These are phyloP conservation scores for Eucalyptus leucophloia DNA, from an alignment of 345 rosid species.

Conservation along the genomic window DNA sequence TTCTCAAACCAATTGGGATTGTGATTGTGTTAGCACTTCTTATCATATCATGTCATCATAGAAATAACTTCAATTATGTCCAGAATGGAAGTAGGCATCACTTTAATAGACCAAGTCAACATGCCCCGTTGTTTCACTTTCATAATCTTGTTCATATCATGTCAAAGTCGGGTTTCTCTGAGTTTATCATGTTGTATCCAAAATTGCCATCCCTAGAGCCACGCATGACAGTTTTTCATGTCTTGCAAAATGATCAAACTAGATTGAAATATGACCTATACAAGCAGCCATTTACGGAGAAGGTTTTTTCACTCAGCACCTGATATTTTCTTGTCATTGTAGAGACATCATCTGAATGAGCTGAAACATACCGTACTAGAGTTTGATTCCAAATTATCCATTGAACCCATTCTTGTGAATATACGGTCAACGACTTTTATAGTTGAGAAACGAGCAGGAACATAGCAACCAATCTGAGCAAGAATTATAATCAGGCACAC, in stretches of 20 bases:
- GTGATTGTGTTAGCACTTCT: neutral
- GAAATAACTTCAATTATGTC: neutral
- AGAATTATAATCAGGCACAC: slow-evolving; percentile 85
- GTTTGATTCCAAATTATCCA: slow-evolving; percentile 82
- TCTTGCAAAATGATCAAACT: neutral
- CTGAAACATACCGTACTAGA: slow-evolving; percentile 67
- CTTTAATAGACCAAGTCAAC: neutral
- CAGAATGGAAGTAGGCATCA: neutral
- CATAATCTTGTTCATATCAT: neutral
- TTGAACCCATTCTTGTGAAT: slow-evolving; percentile 92
- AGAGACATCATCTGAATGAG: neutral
- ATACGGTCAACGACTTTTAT: slow-evolving; percentile 83
- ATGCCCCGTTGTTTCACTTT: neutral
- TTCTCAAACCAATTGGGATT: neutral
- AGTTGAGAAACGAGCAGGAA: slow-evolving; percentile 81
- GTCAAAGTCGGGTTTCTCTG: neutral
- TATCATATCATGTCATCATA: neutral
- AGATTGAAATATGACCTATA: neutral
- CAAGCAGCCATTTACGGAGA: neutral
- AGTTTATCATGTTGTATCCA: neutral
- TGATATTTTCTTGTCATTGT: neutral
- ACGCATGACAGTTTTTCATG: neutral
- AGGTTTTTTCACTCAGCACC: neutral
- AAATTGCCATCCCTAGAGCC: neutral
- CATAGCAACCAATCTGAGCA: slow-evolving; percentile 95